Percentiles rank a stretch among this genome's conserved stretches.
phyloP scores from a whole-genome alignment of 768 basidiomycete species.

The Gloeopeniophorella convolvens region DNA sequence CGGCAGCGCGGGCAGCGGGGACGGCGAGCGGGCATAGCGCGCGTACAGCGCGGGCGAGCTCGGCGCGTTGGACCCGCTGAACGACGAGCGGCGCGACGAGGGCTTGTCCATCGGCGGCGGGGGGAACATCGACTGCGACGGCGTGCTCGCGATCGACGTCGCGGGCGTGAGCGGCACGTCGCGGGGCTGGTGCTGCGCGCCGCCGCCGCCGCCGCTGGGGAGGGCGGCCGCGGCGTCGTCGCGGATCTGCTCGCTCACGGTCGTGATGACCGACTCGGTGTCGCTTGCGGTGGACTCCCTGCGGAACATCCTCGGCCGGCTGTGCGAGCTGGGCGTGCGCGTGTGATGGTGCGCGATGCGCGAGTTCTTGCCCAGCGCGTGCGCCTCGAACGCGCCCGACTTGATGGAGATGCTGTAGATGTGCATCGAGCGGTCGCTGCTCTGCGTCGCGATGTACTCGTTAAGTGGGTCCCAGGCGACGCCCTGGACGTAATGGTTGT shows the following conservation, averaged over 20 bases:
- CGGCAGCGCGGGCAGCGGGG: conserved; percentile 88
- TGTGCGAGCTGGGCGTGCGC: conserved; percentile 58
- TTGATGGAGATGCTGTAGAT: conserved; percentile 80
- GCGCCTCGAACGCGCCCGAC: conserved; percentile 79
- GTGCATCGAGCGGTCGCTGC: conserved; percentile 93
- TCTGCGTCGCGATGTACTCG: conserved; percentile 96
- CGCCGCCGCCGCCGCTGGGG: no score
- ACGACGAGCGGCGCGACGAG: conserved; percentile 56
- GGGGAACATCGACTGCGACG: conserved; percentile 51
- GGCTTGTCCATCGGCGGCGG: conserved; percentile 61
- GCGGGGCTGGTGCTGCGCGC: conserved; percentile 29
- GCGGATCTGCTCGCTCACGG: conserved; percentile 47
- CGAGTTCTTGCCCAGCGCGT: conserved; percentile 85
- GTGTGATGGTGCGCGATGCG: conserved; percentile 66
- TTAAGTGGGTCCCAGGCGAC: conserved; percentile 98
- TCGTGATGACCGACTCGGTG: conserved; percentile 51
- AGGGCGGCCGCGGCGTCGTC: no score
- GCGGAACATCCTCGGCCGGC: conserved; percentile 54
- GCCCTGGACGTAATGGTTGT: conserved; percentile 95
- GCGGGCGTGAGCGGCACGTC: conserved; percentile 54
- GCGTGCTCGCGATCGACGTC: conserved; percentile 61
- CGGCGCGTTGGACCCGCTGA: conserved; percentile 78
- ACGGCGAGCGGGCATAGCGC: conserved; percentile 76
- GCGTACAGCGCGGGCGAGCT: conserved; percentile 53
- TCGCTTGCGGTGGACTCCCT: conserved; percentile 75